Evolutionary conservation across 1,139 yeast genomes (phyloP), one percentile per base, ranked within the genome.

Genomic region (Geotrichum australiense): DNA sequence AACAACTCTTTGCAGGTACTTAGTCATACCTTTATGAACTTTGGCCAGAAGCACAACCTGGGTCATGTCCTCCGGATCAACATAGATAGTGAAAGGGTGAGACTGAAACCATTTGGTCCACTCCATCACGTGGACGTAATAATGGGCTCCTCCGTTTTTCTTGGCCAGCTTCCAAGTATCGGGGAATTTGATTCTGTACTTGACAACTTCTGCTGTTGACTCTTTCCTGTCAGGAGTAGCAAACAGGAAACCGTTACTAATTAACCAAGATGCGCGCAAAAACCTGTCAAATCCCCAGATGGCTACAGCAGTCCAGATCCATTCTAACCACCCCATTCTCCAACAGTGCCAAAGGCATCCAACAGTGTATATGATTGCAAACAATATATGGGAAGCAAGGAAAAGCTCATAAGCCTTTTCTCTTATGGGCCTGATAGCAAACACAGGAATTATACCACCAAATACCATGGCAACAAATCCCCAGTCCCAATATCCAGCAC

Each of bases 261-360:
- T 33, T 11, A 44, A 25, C 51, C 83, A 69, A n/a, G 54, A 61
- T 3, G 78, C 22, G 57, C 91, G 68, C 2, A 69, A 54, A 4
- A 68, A 51, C 52, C 84, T 68, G 56, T 80, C 93, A 48, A 74
- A 68, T 1, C 59, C 63, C 91, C 91, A 82, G 16, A 80, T 61
- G 1, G 78, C 81, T 43, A 70, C 57, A 11, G 80, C 68, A n/a
- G 79, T 71, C 52, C 65, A 65, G 50, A 67, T 65, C 64, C 69
- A 76, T 34, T 69, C 63, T 37, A 65, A 61, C 57, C 69, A 76
- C 0, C 68, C 73, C 28, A 68, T 62, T 6, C 61, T 58, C 19
- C 58, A 61, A 33, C 71, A 64, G 54, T 86, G 95, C 37, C 64
- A 60, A 75, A 78, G 83, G 12, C 76, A 70, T 22, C 78, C 78